These are phyloP conservation scores for Digitaria exilis DNA, from an alignment of 202 grass and related monocot genomes.

Conservation along the genomic window DNA sequence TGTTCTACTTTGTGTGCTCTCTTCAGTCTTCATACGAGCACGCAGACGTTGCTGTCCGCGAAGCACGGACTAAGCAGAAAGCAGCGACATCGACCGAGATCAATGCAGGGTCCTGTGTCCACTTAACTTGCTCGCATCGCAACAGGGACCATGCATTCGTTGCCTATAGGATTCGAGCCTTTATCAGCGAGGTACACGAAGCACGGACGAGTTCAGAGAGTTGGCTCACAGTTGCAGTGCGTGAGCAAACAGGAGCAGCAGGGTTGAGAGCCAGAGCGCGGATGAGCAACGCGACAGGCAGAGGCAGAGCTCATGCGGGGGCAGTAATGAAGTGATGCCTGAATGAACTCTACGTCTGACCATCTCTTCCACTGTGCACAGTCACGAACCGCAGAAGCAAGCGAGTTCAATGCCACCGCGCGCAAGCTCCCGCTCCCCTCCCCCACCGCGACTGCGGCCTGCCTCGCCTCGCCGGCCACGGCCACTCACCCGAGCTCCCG, in stretches of 20 bases:
- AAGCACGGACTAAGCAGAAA: background rate
- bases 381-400: background rate
- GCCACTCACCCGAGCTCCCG: no score
- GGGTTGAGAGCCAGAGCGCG: background rate
- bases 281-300: background rate
- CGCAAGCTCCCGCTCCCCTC: no score
- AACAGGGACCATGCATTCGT: background rate
- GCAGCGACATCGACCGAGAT: background rate
- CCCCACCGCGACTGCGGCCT: background rate
- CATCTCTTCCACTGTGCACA: background rate
- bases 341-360: background rate
- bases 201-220: constrained; percentile 33
- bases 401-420: constrained; percentile 39
- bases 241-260: constrained; percentile 20
- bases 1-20: background rate
- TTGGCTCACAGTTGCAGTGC: background rate
- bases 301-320: constrained; percentile 17
- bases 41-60: background rate
- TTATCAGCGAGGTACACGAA: background rate
- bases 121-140: background rate
- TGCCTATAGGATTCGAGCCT: background rate
- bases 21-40: background rate
- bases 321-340: background rate
- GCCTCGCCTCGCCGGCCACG: background rate
- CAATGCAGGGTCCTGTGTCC: background rate